Percentiles rank a stretch among this genome's conserved stretches.
phyloP scores from a whole-genome alignment of 2,329 filamentous ascomycete genomes.

The Rhynchosporium graminicola region DNA sequence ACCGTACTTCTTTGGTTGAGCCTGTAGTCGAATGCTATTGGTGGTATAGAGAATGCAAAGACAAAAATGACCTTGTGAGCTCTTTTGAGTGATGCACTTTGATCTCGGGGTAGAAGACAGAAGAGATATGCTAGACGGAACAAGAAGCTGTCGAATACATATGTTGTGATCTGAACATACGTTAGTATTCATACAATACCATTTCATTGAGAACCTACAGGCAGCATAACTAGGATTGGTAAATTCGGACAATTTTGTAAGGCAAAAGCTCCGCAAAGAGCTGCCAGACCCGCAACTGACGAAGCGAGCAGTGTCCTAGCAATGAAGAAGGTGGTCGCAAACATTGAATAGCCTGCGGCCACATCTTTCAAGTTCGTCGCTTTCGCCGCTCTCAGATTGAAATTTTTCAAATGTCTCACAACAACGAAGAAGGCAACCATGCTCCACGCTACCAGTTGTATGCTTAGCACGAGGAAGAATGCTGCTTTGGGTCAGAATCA shows the following conservation, averaged over 20 bases:
- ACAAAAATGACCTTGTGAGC: constrained; percentile 29
- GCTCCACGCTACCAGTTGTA: constrained; percentile 33
- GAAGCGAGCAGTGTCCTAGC: constrained; percentile 25
- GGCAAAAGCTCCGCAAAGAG: constrained; percentile 30
- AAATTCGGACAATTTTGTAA: constrained; percentile 34
- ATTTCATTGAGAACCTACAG: constrained; percentile 25
- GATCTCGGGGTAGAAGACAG: constrained; percentile 23
- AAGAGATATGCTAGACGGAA: constrained; percentile 29
- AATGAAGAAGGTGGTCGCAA: constrained; percentile 26
- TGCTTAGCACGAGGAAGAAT: constrained; percentile 33
- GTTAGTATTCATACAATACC: constrained; percentile 17
- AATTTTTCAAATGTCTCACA: constrained; percentile 22
- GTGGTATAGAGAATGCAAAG: constrained; percentile 13
- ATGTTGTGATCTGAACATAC: constrained; percentile 33
- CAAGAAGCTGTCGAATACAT: constrained; percentile 35
- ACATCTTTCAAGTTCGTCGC: constrained; percentile 12
- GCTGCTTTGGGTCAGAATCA: constrained; percentile 24
- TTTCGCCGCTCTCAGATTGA: constrained; percentile 14
- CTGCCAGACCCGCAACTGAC: constrained; percentile 25
- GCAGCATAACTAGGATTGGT: constrained; percentile 34
- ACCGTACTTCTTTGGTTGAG: constrained; percentile 27
- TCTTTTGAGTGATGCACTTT: constrained; percentile 20
- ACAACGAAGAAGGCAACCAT: constrained; percentile 26
- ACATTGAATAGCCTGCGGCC: constrained; percentile 21
- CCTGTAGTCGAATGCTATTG: constrained; percentile 34